Conservation (phyloP, 2,329 filamentous ascomycete genomes). For the Apiospora sp. region DNA sequence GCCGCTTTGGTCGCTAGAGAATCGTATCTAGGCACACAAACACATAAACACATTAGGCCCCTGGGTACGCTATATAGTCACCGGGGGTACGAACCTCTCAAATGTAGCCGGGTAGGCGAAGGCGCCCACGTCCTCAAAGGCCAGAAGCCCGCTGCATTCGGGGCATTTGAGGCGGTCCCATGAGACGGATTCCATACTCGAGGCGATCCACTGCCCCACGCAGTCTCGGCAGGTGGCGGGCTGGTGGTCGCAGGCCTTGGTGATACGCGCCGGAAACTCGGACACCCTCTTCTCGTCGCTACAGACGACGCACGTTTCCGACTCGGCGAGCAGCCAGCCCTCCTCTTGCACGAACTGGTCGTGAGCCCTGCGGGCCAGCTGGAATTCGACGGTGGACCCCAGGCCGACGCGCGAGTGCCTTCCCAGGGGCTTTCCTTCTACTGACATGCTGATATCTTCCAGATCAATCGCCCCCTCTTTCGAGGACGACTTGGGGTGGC, state of each 20-base stretch:
- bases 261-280: slow-evolving; percentile 44
- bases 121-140: slow-evolving; percentile 41
- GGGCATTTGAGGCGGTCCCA: slow-evolving; percentile 48
- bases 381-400: slow-evolving; percentile 42
- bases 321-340: slow-evolving; percentile 42
- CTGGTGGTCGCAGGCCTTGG: slow-evolving; percentile 40
- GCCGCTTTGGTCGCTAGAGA: slow-evolving; percentile 42
- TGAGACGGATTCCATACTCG: slow-evolving; percentile 38
- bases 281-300: slow-evolving; percentile 44
- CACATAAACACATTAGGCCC: slow-evolving; percentile 5
- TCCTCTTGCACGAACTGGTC: slow-evolving; percentile 42
- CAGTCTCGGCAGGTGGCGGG: slow-evolving; percentile 44
- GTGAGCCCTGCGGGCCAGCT: slow-evolving; percentile 37
- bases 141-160: slow-evolving; percentile 43
- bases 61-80: not conserved
- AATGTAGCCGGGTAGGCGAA: slow-evolving; percentile 41
- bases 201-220: slow-evolving; percentile 44
- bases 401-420: slow-evolving; percentile 32
- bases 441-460: slow-evolving; percentile 33
- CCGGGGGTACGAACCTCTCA: slow-evolving; percentile 28
- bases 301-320: slow-evolving; percentile 44
- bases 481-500: slow-evolving; percentile 26
- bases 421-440: slow-evolving; percentile 30
- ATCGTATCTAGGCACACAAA: slow-evolving; percentile 39
- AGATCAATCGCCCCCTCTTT: slow-evolving; percentile 28